Evolutionary conservation across 139 green algal species (phyloP).

Genomic region (Chlamydomonas schloesseri): DNA sequence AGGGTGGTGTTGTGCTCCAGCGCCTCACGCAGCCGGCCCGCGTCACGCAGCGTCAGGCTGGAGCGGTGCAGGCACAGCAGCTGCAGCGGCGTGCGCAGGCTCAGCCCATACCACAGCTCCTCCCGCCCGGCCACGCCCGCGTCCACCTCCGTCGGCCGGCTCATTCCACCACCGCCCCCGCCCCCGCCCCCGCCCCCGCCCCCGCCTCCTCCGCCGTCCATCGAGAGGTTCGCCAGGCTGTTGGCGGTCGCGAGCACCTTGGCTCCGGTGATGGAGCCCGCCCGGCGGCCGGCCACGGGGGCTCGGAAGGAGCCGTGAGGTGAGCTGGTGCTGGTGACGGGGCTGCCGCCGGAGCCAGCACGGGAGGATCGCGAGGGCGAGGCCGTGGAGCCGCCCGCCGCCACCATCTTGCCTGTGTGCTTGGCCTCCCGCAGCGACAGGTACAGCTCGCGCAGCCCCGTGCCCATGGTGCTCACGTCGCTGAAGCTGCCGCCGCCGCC

Average conservation of each 20-base stretch:
- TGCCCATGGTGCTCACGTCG: no score
- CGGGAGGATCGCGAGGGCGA: background rate
- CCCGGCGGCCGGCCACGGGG: background rate
- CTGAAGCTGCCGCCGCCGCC: no score
- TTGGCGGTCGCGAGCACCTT: no score
- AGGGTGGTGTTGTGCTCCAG: background rate
- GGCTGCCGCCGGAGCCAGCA: background rate
- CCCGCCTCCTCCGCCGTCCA: no score
- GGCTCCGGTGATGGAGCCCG: no score
- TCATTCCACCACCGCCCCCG: background rate
- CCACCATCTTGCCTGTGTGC: background rate
- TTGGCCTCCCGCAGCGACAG: background rate
- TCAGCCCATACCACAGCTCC: background rate
- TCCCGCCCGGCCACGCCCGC: background rate
- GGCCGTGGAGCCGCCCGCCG: background rate
- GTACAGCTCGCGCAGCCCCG: background rate
- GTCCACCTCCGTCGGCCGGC: background rate
- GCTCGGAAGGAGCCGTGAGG: background rate
- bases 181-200: no score
- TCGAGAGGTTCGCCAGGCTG: no score
- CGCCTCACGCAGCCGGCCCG: background rate
- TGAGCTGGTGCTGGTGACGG: no score
- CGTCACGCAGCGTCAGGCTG: background rate
- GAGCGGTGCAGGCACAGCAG: slow-evolving; percentile 6
- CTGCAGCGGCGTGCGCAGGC: background rate